A percentile compares a stretch with the other conserved stretches of the same genome.
Evolutionary conservation across 2,329 filamentous ascomycete genomes (phyloP).

Genomic region (Paradendryphiella salina): DNA sequence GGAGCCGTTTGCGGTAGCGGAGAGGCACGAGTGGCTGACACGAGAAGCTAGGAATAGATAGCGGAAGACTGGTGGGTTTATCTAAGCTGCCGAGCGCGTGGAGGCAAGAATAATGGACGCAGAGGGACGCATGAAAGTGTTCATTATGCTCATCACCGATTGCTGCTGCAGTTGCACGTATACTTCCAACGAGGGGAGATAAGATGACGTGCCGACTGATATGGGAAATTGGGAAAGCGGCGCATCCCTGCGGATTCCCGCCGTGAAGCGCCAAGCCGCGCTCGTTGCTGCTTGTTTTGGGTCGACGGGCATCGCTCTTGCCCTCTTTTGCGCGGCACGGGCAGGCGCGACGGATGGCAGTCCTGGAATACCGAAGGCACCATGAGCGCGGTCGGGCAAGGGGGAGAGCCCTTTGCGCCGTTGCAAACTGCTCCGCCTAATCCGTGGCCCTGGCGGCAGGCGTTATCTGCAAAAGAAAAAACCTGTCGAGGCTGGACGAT

Average conservation of each 20-base stretch:
- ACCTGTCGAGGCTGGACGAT: conserved; percentile 14
- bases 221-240: conserved; percentile 8
- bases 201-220: background rate
- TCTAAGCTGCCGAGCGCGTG: too few relatives aligned
- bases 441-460: background rate
- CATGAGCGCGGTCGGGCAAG: background rate
- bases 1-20: conserved; percentile 11
- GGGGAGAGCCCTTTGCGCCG: too few relatives aligned
- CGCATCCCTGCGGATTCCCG: conserved; percentile 8
- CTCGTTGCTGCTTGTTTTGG: conserved; percentile 10
- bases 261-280: conserved; percentile 3
- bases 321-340: background rate
- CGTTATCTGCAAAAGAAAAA: conserved; percentile 10
- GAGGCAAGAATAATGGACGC: too few relatives aligned
- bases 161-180: too few relatives aligned
- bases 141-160: too few relatives aligned
- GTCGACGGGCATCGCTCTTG: background rate
- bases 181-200: too few relatives aligned
- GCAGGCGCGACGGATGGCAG: background rate
- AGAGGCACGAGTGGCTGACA: conserved; percentile 1
- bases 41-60: conserved; percentile 3
- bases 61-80: background rate
- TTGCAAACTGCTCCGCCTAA: background rate
- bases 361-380: background rate
- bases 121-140: too few relatives aligned